Evolutionary conservation across 2,329 filamentous ascomycete genomes (phyloP).

Genomic region (Pestalotiopsis sp.): DNA sequence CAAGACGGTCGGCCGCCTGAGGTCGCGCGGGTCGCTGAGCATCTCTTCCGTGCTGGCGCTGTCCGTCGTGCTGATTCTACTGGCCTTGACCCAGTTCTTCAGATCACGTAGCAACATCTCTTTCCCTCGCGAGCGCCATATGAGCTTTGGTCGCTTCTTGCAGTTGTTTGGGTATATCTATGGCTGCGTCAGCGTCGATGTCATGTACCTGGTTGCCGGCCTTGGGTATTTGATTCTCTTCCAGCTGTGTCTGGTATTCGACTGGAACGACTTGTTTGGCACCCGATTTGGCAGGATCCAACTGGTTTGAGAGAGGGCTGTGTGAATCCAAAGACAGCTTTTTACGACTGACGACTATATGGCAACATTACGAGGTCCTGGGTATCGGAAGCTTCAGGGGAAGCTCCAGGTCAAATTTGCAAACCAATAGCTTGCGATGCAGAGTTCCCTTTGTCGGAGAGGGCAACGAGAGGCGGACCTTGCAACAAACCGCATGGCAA

Average conservation of each 20-base stretch:
- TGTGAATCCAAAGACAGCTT: too few relatives aligned
- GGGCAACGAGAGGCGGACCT: too few relatives aligned
- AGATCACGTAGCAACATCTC: constrained; percentile 12
- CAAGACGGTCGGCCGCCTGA: constrained; percentile 16
- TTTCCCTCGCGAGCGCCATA: constrained; percentile 7
- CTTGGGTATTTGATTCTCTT: constrained; percentile 16
- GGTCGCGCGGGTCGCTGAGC: constrained; percentile 16
- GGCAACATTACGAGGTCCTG: too few relatives aligned
- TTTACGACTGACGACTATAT: too few relatives aligned
- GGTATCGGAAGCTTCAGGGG: too few relatives aligned
- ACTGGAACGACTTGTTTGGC: constrained; percentile 17
- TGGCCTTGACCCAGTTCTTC: constrained; percentile 16
- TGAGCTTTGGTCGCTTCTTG: constrained; percentile 11
- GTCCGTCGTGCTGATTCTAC: constrained; percentile 11
- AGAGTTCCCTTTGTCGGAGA: too few relatives aligned
- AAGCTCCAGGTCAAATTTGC: too few relatives aligned
- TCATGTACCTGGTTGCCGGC: constrained; percentile 18
- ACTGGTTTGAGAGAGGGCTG: constrained; percentile 10
- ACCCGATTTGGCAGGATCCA: constrained; percentile 16
- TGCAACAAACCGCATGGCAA: too few relatives aligned
- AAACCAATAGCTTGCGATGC: too few relatives aligned
- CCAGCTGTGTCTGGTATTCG: constrained; percentile 14
- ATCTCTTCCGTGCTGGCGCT: constrained; percentile 12
- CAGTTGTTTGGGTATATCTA: constrained; percentile 14
- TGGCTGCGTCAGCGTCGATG: constrained; percentile 16